phyloP scores from a whole-genome alignment of 441 rosid genomes.

The Raphanus hybrid region DNA sequence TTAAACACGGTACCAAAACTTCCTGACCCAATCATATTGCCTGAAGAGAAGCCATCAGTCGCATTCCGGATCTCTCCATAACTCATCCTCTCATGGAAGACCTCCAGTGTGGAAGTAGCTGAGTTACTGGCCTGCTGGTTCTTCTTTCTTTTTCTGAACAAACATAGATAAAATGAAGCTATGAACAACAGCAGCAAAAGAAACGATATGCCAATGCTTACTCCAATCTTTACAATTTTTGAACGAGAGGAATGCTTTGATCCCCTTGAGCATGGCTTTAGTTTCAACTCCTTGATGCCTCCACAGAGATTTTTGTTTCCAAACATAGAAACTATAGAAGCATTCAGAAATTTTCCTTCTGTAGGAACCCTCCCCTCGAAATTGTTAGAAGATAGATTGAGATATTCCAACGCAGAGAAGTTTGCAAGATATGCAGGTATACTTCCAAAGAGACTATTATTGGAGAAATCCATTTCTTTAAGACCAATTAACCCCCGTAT shows the following conservation, averaged over 20 bases:
- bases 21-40: not conserved
- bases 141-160: slow-evolving; percentile 6
- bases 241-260: not conserved
- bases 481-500: not conserved
- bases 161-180: not conserved
- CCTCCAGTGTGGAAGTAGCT: not conserved
- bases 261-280: not conserved
- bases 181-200: not conserved
- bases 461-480: not conserved
- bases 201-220: slow-evolving; percentile 3
- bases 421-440: not conserved
- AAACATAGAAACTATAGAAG: not conserved
- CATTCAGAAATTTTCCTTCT: not conserved
- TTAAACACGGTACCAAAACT: not conserved
- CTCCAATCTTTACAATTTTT: not conserved
- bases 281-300: slow-evolving; percentile 1
- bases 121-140: not conserved
- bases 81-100: not conserved
- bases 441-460: not conserved
- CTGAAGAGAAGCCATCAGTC: slow-evolving; percentile 2
- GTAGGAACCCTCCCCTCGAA: not conserved
- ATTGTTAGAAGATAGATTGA: not conserved
- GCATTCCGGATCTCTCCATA: not conserved
- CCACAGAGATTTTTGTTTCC: slow-evolving; percentile 2
- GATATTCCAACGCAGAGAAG: not conserved